phyloP scores from a whole-genome alignment of 768 basidiomycete species.

The Coprinopsis cinerea region DNA sequence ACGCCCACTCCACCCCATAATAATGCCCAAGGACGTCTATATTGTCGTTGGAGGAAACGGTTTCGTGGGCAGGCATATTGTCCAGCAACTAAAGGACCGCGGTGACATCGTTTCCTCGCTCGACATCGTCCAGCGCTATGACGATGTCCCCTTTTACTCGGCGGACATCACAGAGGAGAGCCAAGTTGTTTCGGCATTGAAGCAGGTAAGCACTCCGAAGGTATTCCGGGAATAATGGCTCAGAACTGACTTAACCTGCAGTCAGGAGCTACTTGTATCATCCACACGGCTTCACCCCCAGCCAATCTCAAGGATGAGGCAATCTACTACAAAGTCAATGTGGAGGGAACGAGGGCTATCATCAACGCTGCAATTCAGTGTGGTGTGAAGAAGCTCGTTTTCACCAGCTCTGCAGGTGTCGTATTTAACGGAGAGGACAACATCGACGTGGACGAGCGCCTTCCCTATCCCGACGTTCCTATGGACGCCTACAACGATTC shows the following conservation, averaged over 20 bases:
- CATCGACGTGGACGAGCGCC: constrained; percentile 83
- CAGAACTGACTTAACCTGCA: no score
- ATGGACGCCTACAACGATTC: constrained; percentile 93
- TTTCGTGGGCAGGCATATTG: constrained; percentile 87
- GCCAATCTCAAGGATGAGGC: constrained; percentile 57
- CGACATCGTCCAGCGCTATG: constrained; percentile 88
- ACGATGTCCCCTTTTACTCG: constrained; percentile 82
- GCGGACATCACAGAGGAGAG: constrained; percentile 82
- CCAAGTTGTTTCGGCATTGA: constrained; percentile 65
- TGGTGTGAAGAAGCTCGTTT: constrained; percentile 83
- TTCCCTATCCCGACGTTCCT: constrained; percentile 63
- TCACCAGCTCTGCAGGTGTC: constrained; percentile 89
- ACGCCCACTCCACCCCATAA: constrained; percentile 18
- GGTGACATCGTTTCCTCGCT: constrained; percentile 81
- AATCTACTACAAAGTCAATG: constrained; percentile 89
- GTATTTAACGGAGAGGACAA: constrained; percentile 81
- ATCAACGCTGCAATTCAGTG: constrained; percentile 73
- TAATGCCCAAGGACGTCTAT: constrained; percentile 57
- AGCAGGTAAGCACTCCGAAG: constrained; percentile 46
- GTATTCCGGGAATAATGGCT: no score
- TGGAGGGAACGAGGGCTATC: constrained; percentile 82
- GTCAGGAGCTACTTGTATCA: constrained; percentile 84
- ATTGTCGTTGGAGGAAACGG: constrained; percentile 94
- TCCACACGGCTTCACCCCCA: constrained; percentile 90
- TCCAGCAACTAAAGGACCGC: constrained; percentile 74